Evolutionary conservation across 352 stramenopile species (phyloP), one percentile per base, ranked within the genome.

Genomic region (Phytophthora ramorum): DNA sequence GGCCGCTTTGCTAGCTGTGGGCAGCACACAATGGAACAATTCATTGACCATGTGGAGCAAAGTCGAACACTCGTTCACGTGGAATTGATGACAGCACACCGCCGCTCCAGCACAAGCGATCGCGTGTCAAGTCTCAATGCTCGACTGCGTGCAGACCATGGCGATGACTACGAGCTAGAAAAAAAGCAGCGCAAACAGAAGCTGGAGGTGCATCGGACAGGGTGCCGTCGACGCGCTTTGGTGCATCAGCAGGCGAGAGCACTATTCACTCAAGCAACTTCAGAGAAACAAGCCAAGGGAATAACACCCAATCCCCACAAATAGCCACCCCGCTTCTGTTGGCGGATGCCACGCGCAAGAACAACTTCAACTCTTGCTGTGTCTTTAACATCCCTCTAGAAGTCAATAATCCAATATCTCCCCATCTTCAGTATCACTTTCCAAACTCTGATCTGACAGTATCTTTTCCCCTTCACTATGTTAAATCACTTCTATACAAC

Each of bases 1-100:
- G 76, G 76, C 30, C 76, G 65, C 8, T 74, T 83, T 37, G 17
- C 20, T 19, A 12, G 44, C 5, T 59, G 49, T 12, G 47, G 56
- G 10, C 34, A 49, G 26, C 12, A 4, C 22, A 58, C 55, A 7
- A 17, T 81, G 19, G 26, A 53, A 12, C 22, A 53, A 26, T 46
- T 79, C 8, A 32, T 51, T 26, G 9, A 32, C 20, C 47, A 52
- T 22, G 49, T 63, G 22, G 67, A 69, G 20, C 32, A 65, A 51
- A 82, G 71, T 44, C 47, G 35, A 10, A 72, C 74, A 26, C 62
- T 82, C 7, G 60, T 69, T 26, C 67, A 72, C 6, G 30, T 82
- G 40, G 66, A 79, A 60, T 45, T 82, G 38, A 38, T 14, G 32
- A 73, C 70, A 13, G 53, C 19, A 6, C 24, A 47, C 0, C 49